A percentile compares a stretch with the other conserved stretches of the same genome.
phyloP scores from a whole-genome alignment of 441 rosid genomes.

The Manihot esculenta region DNA sequence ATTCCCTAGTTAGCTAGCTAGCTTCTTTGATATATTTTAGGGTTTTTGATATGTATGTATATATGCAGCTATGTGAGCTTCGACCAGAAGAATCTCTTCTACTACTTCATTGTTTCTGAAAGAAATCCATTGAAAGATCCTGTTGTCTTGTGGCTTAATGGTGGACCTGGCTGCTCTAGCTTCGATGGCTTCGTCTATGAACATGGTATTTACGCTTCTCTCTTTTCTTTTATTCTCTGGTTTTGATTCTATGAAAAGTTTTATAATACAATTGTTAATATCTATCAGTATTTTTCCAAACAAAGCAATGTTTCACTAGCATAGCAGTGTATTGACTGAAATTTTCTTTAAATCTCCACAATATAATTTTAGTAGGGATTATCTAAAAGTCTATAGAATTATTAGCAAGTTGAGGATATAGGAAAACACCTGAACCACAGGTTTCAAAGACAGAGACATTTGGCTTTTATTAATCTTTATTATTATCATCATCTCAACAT shows the following conservation, averaged over 20 bases:
- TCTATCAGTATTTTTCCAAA: too few relatives aligned
- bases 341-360: too few relatives aligned
- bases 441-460: constrained; percentile 9
- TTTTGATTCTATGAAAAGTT: not conserved
- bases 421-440: not conserved
- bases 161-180: constrained; percentile 84
- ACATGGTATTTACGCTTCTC: constrained; percentile 38
- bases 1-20: not conserved
- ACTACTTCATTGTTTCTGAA: constrained; percentile 56
- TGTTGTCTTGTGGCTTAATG: constrained; percentile 67
- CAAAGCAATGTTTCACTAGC: not conserved
- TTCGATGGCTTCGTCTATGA: constrained; percentile 68
- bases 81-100: constrained; percentile 48
- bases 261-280: too few relatives aligned
- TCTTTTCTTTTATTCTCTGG: not conserved
- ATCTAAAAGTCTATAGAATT: not conserved
- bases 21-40: not conserved
- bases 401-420: not conserved
- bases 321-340: too few relatives aligned
- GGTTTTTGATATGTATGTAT: not conserved
- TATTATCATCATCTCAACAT: not conserved
- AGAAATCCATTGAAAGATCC: constrained; percentile 52
- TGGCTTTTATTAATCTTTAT: not conserved
- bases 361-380: too few relatives aligned
- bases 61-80: constrained; percentile 43